Conservation (phyloP, 495 filamentous ascomycete genomes). For the Aspergillus coremiiformis region DNA sequence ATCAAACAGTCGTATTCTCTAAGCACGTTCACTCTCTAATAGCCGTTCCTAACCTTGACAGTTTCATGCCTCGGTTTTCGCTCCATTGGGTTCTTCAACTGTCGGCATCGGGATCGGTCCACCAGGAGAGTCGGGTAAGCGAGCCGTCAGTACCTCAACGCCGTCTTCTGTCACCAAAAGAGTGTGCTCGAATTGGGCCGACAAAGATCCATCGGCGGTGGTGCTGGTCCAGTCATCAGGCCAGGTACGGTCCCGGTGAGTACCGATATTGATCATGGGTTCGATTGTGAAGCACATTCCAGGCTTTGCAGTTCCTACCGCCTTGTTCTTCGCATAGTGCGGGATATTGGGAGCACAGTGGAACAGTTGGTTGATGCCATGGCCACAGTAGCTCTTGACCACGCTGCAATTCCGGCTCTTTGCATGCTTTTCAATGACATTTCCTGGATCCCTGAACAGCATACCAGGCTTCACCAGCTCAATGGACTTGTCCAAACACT, state of each 20-base stretch:
- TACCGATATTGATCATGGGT: conserved; percentile 83
- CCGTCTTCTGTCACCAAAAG: conserved; percentile 89
- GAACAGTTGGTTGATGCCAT: conserved; percentile 81
- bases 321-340: conserved; percentile 88
- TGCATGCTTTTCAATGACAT: conserved; percentile 77
- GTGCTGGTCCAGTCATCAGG: conserved; percentile 87
- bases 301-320: conserved; percentile 73
- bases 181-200: conserved; percentile 92
- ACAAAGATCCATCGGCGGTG: conserved; percentile 72
- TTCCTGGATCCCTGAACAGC: conserved; percentile 76
- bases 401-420: conserved; percentile 72
- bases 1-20: not conserved
- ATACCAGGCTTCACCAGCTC: conserved; percentile 80
- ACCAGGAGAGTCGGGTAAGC: conserved; percentile 73
- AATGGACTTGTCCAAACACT: conserved; percentile 77
- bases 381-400: conserved; percentile 83
- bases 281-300: conserved; percentile 95
- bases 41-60: not conserved
- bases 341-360: conserved; percentile 79
- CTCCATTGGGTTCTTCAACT: not conserved
- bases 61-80: not conserved
- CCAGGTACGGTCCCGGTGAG: conserved; percentile 76
- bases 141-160: conserved; percentile 86
- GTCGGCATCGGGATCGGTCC: conserved; percentile 66
- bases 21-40: not conserved